Base-by-base conservation (phyloP, 768 basidiomycete species). In the Gloeopeniophorella convolvens region DNA sequence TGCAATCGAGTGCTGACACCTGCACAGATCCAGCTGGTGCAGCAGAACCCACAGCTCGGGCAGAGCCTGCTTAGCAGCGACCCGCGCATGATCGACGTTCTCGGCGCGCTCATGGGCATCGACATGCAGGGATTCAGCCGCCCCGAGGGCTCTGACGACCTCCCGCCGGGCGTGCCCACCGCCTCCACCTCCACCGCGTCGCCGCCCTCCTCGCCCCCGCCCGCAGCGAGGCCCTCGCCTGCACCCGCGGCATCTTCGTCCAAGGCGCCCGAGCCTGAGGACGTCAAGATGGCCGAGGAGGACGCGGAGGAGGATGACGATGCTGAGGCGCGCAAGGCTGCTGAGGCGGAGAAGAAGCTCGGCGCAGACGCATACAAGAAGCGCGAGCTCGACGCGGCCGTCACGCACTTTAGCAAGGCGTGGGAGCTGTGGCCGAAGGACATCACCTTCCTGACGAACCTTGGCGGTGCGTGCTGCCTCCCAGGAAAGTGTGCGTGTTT, bases 391-490 rank as follows among this genome's bases (percentile, higher is more conserved):
- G 80, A 76, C 23, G 77, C 79, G 51, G 95, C 96, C 16, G 78
- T 79, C 41, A 72, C 73, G 50, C 74, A 78, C 56, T 99, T 89
- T 72, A 68, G 79, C 58, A 81, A 85, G 62, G 96, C 96, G 4
- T 98, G 94, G 93, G 90, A 95, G 54, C 62, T 78, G 15, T 94
- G 83, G 79, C 90, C 92, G 23, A 88, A 95, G 70, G 93, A 99
- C 65, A 74, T 97, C 54, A 88, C 91, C 10, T 97, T 83, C 77
- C 72, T 98, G 50, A 92, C 92, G 42, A 99, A 99, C 67, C 68
- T 94, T 36, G 82, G 81, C 55, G 89, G 89, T 89, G 54, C 37
- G 75, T 65, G 7, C 24, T 10, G 9, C 41, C 24, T 39, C 27
- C 23, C 24, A 36, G 24, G 8, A 7, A 41, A 15, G 48, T 27